phyloP scores from a whole-genome alignment of 768 basidiomycete genomes.

The Ramaria sp. region DNA sequence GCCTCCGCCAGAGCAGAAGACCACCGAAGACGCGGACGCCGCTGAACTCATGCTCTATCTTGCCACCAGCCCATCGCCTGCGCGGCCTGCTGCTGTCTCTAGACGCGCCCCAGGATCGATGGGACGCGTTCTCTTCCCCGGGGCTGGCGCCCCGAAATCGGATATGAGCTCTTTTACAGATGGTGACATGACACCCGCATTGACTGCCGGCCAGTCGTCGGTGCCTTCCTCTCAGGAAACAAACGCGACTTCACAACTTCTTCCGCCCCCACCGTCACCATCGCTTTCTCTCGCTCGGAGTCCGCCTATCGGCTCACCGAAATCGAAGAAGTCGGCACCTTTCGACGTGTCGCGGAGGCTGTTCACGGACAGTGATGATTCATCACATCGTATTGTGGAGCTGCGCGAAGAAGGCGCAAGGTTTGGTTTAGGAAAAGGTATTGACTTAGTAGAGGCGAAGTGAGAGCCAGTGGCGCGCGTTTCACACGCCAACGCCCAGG shows the following conservation, averaged over 20 bases:
- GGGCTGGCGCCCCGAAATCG: neutral
- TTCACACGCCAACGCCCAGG: neutral
- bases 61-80: conserved; percentile 78
- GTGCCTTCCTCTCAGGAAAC: neutral
- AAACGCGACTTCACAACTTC: neutral
- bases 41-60: conserved; percentile 81
- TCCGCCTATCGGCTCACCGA: neutral
- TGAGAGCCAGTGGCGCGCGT: neutral
- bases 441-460: conserved; percentile 8
- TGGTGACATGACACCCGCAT: neutral
- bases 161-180: neutral
- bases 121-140: conserved; percentile 7
- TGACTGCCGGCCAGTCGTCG: conserved; percentile 2
- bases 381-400: neutral
- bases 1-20: conserved; percentile 43
- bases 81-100: conserved; percentile 42
- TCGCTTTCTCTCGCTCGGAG: neutral
- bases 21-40: conserved; percentile 54
- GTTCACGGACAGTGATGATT: conserved; percentile 2
- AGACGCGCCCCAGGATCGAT: conserved; percentile 13
- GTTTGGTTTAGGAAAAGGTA: conserved; percentile 6
- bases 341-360: conserved; percentile 3
- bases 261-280: neutral
- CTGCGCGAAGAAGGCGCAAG: neutral
- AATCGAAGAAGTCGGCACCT: neutral